Conservation (phyloP, 441 rosid genomes). For the Biscutella laevigata region DNA sequence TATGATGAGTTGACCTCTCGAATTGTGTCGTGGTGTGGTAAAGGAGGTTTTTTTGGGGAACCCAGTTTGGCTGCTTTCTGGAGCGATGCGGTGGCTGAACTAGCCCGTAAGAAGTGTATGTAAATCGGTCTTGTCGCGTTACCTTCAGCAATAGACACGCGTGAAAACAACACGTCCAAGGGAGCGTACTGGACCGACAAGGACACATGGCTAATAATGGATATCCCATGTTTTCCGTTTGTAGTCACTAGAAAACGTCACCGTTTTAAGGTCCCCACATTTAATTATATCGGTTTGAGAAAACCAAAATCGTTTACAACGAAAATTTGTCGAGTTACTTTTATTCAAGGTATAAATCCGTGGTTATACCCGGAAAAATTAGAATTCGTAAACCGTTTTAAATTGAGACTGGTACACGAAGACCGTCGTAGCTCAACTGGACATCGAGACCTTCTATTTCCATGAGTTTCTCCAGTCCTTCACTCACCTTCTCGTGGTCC, state of each 20-base stretch:
- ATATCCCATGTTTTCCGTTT: constrained; percentile 24
- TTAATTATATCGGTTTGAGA: constrained; percentile 9
- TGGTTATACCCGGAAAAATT: not conserved
- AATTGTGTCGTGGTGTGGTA: constrained; percentile 14
- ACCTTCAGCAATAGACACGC: constrained; percentile 21
- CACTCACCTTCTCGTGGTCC: constrained; percentile 76
- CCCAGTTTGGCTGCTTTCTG: constrained; percentile 93
- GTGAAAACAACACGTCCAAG: constrained; percentile 25
- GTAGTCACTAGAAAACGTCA: constrained; percentile 4
- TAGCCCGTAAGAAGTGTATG: too few relatives aligned
- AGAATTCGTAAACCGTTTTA: constrained; percentile 21
- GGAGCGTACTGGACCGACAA: constrained; percentile 28
- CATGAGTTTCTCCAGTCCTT: constrained; percentile 43
- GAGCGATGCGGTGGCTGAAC: constrained; percentile 93
- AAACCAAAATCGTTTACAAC: too few relatives aligned
- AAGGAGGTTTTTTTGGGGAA: constrained; percentile 35
- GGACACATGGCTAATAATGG: too few relatives aligned
- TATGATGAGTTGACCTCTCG: constrained; percentile 33
- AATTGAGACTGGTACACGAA: constrained; percentile 54
- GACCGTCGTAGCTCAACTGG: constrained; percentile 75
- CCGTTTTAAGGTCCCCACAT: constrained; percentile 6
- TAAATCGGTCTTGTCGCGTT: too few relatives aligned
- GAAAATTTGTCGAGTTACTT: too few relatives aligned
- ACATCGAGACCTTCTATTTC: constrained; percentile 65
- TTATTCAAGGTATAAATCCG: constrained; percentile 1